phyloP scores from a whole-genome alignment of 2,329 filamentous ascomycete species.

The Penicillium sp. region DNA sequence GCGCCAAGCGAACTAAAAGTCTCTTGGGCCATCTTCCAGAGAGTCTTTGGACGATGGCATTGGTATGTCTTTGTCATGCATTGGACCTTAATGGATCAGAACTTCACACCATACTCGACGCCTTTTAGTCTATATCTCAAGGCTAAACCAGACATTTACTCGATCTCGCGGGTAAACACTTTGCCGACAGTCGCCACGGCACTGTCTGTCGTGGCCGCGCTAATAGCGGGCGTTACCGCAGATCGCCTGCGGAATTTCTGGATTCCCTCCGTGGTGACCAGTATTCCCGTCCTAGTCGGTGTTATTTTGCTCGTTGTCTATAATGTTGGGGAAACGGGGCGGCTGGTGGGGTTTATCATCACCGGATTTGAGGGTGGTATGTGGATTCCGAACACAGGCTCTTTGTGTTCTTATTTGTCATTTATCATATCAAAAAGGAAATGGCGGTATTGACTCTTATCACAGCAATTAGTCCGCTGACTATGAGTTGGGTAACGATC shows the following conservation, averaged over 20 bases:
- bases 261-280: slow-evolving; percentile 32
- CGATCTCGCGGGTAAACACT: slow-evolving; percentile 43
- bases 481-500: slow-evolving; percentile 44
- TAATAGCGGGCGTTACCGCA: slow-evolving; percentile 33
- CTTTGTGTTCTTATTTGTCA: background rate
- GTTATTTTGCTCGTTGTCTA: slow-evolving; percentile 37
- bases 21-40: slow-evolving; percentile 36
- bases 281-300: slow-evolving; percentile 35
- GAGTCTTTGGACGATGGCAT: slow-evolving; percentile 42
- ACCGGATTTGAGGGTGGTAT: slow-evolving; percentile 40
- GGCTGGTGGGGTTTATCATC: slow-evolving; percentile 40
- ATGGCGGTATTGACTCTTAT: background rate
- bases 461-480: slow-evolving; percentile 29
- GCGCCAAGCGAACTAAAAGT: slow-evolving; percentile 32
- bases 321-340: slow-evolving; percentile 39
- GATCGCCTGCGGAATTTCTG: slow-evolving; percentile 39
- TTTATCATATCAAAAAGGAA: background rate
- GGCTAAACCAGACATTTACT: slow-evolving; percentile 38
- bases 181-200: slow-evolving; percentile 44
- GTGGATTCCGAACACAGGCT: slow-evolving; percentile 6
- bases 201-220: slow-evolving; percentile 37
- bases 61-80: slow-evolving; percentile 41
- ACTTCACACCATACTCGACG: slow-evolving; percentile 33
- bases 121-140: slow-evolving; percentile 45
- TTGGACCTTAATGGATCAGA: slow-evolving; percentile 42